These are phyloP conservation scores for Aegilops sharonensis DNA, from an alignment of 176 grass and related monocot species.

Conservation along the genomic window DNA sequence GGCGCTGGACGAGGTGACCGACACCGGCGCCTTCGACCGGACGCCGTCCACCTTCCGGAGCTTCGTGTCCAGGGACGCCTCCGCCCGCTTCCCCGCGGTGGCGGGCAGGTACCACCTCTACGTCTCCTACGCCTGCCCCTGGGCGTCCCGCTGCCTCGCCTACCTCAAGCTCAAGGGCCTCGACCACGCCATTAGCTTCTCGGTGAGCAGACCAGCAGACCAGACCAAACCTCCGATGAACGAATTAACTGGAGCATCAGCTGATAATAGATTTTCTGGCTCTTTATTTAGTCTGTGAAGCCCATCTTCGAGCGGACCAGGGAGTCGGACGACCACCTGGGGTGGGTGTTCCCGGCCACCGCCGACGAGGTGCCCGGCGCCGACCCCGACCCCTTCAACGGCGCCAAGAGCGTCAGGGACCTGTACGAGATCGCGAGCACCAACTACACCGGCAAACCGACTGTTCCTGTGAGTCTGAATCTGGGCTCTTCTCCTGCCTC, in stretches of 20 bases:
- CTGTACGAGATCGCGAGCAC: slow-evolving; percentile 82
- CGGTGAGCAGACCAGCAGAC: slow-evolving; percentile 18
- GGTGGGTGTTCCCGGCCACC: slow-evolving; percentile 77
- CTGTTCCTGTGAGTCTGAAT: slow-evolving; percentile 59
- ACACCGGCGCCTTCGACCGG: slow-evolving; percentile 70
- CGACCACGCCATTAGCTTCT: slow-evolving; percentile 58
- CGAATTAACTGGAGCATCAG: background rate
- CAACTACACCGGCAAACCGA: slow-evolving; percentile 79
- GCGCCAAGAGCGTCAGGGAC: slow-evolving; percentile 65
- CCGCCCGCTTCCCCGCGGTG: slow-evolving; percentile 66
- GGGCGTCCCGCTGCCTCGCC: slow-evolving; percentile 88
- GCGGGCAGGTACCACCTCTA: slow-evolving; percentile 87
- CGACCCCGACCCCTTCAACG: slow-evolving; percentile 63
- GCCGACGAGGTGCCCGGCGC: slow-evolving; percentile 66
- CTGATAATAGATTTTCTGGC: background rate
- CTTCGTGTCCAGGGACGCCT: slow-evolving; percentile 64
- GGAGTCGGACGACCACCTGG: slow-evolving; percentile 72
- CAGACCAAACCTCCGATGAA: too few species aligned
- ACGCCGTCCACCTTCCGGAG: slow-evolving; percentile 80
- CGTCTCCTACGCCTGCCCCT: slow-evolving; percentile 94
- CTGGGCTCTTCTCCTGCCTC: too few species aligned
- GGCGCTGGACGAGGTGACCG: slow-evolving; percentile 76
- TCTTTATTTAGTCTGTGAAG: slow-evolving; percentile 30
- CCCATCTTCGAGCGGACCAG: slow-evolving; percentile 88
- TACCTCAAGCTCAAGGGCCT: slow-evolving; percentile 94